These are phyloP conservation scores for Chlamydomonas incerta DNA, from an alignment of 139 green algal species.

Conservation along the genomic window DNA sequence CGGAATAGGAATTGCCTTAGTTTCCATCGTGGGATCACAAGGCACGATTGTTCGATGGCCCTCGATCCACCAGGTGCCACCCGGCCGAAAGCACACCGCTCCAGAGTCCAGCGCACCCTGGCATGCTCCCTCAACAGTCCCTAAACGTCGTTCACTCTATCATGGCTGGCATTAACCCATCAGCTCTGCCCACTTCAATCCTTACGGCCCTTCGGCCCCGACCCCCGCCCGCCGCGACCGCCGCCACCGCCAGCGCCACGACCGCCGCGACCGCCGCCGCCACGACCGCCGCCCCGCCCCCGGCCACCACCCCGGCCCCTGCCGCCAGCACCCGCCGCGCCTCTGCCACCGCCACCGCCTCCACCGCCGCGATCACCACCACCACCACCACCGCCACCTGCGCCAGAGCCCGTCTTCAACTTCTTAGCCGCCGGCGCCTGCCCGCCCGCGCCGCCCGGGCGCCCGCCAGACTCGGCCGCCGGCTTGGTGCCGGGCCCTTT, in stretches of 20 bases:
- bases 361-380: not conserved
- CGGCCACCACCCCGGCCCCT: not conserved
- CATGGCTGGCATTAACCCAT: not conserved
- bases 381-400: too few species aligned
- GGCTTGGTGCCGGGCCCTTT: not conserved
- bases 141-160: too few species aligned
- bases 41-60: too few species aligned
- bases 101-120: too few species aligned
- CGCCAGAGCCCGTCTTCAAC: not conserved
- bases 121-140: too few species aligned
- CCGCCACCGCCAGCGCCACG: not conserved
- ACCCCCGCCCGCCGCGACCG: too few species aligned
- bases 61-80: too few species aligned
- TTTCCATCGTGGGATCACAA: too few species aligned
- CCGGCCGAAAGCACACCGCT: too few species aligned
- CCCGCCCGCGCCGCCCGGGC: not conserved
- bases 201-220: not conserved
- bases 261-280: not conserved
- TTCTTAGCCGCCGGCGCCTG: constrained; percentile 2
- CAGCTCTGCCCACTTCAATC: not conserved
- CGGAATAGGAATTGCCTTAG: too few species aligned
- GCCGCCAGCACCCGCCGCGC: not conserved
- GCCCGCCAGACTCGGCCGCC: not conserved
- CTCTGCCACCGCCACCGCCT: not conserved
- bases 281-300: not conserved